These are phyloP conservation scores for Zea mays DNA, from an alignment of 176 grass and related monocot genomes.

Conservation along the genomic window Zm-B73-REFERENCE-NAM-5.0 NC_050097.1:223787001-223787500, in stretches of 20 bases:
- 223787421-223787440: slow-evolving; percentile 38
- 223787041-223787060: slow-evolving; percentile 60
- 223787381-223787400: slow-evolving; percentile 60
- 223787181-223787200: slow-evolving; percentile 65
- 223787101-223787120: slow-evolving; percentile 71
- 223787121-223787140: slow-evolving; percentile 52
- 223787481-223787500: slow-evolving; percentile 62
- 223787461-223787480: slow-evolving; percentile 60
- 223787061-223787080: slow-evolving; percentile 54
- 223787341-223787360: slow-evolving; percentile 51
- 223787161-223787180: slow-evolving; percentile 64
- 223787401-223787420: slow-evolving; percentile 57
- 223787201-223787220: slow-evolving; percentile 58
- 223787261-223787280: slow-evolving; percentile 44
- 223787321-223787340: slow-evolving; percentile 41
- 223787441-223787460: slow-evolving; percentile 22
- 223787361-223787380: slow-evolving; percentile 60
- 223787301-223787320: slow-evolving; percentile 35
- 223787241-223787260: slow-evolving; percentile 51
- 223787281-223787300: slow-evolving; percentile 52
- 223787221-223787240: slow-evolving; percentile 52
- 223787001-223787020: slow-evolving; percentile 82
- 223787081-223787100: slow-evolving; percentile 61
- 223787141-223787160: slow-evolving; percentile 63
- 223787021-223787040: slow-evolving; percentile 60